phyloP scores from a whole-genome alignment of 129 eudicot genomes.

The Flaveria robusta region DNA sequence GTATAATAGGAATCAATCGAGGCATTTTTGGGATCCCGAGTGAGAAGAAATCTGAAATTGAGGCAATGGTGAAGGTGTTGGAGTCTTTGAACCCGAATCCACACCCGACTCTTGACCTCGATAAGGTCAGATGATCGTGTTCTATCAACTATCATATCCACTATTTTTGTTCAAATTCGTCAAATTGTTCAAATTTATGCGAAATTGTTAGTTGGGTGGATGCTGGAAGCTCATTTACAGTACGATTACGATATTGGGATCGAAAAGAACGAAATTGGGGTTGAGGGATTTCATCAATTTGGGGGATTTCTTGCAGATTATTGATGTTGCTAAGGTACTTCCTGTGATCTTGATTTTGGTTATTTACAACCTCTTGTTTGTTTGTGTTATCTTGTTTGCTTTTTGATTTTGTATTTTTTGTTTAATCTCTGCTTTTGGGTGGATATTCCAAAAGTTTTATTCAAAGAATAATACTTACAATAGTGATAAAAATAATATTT shows the following conservation, averaged over 20 bases:
- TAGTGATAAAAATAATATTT: too few species aligned
- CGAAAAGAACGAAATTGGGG: slow-evolving; percentile 90
- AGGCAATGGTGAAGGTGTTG: slow-evolving; percentile 58
- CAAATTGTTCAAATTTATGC: not conserved
- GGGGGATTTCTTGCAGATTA: slow-evolving; percentile 75
- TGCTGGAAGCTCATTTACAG: slow-evolving; percentile 89
- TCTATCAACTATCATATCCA: not conserved
- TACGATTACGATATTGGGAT: slow-evolving; percentile 81
- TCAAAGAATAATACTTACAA: too few species aligned
- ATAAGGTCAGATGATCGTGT: slow-evolving; percentile 57
- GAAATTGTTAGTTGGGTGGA: slow-evolving; percentile 64
- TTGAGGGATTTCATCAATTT: slow-evolving; percentile 80
- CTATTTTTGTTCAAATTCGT: not conserved
- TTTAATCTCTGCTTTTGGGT: not conserved
- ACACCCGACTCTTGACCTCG: slow-evolving; percentile 59
- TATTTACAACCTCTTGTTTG: slow-evolving; percentile 3
- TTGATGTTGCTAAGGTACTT: slow-evolving; percentile 73
- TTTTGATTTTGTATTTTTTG: not conserved
- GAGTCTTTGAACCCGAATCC: slow-evolving; percentile 82
- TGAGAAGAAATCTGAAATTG: slow-evolving; percentile 67
- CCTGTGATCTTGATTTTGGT: not conserved
- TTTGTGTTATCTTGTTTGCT: not conserved
- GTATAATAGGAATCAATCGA: slow-evolving; percentile 60
- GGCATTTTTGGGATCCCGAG: slow-evolving; percentile 83
- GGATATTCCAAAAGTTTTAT: too few species aligned